These are phyloP conservation scores for Coemansia sp. DNA, from an alignment of 192 early-diverging fungal genomes.

Conservation along the genomic window DNA sequence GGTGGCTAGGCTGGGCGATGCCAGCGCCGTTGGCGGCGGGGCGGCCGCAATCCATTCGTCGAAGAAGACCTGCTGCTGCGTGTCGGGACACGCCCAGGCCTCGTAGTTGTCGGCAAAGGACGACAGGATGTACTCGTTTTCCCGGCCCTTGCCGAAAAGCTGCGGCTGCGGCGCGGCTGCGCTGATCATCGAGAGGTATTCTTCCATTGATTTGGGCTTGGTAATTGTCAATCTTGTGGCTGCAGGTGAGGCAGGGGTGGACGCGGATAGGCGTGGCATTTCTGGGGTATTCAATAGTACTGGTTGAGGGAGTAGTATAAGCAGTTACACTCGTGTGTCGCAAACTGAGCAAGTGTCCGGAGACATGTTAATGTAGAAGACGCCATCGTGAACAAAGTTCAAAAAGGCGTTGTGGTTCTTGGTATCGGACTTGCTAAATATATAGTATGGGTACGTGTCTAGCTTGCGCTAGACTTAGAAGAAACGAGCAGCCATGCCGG, in stretches of 20 bases:
- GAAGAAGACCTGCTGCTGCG: conserved; percentile 48
- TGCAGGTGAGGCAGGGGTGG: conserved; percentile 31
- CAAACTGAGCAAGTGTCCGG: conserved; percentile 38
- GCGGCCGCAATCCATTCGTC: conserved; percentile 42
- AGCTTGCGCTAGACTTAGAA: conserved; percentile 52
- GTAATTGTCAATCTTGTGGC: conserved; percentile 7
- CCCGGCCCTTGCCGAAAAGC: conserved; percentile 33
- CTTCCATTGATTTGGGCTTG: conserved; percentile 43
- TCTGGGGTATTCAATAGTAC: conserved; percentile 25
- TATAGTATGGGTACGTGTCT: conserved; percentile 20
- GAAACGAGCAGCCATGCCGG: conserved; percentile 54
- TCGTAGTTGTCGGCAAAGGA: conserved; percentile 47
- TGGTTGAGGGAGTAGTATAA: conserved; percentile 50
- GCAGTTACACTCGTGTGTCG: conserved; percentile 44
- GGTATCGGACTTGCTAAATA: conserved; percentile 8
- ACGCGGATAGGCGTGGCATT: conserved; percentile 35
- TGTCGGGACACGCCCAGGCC: conserved; percentile 43
- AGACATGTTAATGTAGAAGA: conserved; percentile 43
- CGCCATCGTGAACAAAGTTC: conserved; percentile 54
- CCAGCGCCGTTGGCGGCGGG: conserved; percentile 40
- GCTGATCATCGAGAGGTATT: conserved; percentile 34
- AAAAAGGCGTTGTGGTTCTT: conserved; percentile 22
- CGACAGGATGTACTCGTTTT: conserved; percentile 37
- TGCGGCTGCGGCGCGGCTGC: conserved; percentile 22
- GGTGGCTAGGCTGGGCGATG: conserved; percentile 27